Evolutionary conservation across 768 basidiomycete species (phyloP), one percentile per base, ranked within the genome.

Genomic region (Rhizopogon rudus): DNA sequence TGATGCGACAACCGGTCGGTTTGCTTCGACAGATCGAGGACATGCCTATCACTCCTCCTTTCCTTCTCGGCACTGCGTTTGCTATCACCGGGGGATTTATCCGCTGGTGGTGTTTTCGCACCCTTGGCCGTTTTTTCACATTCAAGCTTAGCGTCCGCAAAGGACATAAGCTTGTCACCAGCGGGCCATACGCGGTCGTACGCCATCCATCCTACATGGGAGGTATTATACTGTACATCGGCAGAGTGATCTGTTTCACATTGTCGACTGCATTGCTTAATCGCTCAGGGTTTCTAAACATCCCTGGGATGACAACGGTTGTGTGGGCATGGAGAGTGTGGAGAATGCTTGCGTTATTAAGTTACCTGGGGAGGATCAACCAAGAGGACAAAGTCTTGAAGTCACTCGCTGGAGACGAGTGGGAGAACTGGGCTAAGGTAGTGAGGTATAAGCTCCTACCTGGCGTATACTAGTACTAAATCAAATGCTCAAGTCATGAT

Each of bases 111-210:
- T 79, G 79, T 58, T 83, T 77, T 61, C 65, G 71, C 39, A 75
- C 74, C 39, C 71, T 83, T 14, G 80, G 79, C 4, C 62, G 51
- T 1, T 61, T 78, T 43, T 81, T 81, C 62, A 83, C 81, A 0
- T 82, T 80, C 53, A 77, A 81, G 61, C 69, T 81, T 70, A 72
- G 70, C 65, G 77, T 82, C 29, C 73, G 72, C 41, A 64, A 67
- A 20, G 68, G 76, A 51, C 54, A 44, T 40, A 31, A 56, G 40
- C 55, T 65, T 53, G 57, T 63, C 45, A 61, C 58, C 8, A 48
- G 40, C 10, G 60, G 59, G 5, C 62, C 62, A 20, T 63, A 63
- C 50, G 13, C 52, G 20, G 20, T 54, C 50, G 60, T 63, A 6
- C 62, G 64, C 33, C 64, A 65, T 48, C 64, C 64, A 5, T 55